These are phyloP conservation scores for Termitomyces sp. DNA, from an alignment of 768 basidiomycete species.

Conservation along the genomic window DNA sequence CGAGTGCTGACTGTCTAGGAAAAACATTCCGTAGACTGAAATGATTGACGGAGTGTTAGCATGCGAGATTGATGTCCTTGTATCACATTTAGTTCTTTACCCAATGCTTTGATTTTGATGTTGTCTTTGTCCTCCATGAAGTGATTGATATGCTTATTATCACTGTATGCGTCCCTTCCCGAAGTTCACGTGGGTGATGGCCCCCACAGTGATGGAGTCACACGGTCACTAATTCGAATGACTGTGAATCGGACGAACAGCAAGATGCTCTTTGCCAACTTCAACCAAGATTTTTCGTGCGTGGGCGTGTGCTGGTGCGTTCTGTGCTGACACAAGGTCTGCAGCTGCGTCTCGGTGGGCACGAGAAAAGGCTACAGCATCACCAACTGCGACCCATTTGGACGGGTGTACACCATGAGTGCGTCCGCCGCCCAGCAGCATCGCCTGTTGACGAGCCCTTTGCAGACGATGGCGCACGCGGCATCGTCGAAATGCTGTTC, in stretches of 20 bases:
- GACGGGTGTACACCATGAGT: constrained; percentile 94
- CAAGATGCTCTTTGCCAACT: constrained; percentile 81
- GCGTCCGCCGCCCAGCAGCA: no score
- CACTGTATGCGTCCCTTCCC: no score
- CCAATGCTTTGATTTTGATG: neutral
- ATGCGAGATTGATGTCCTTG: no score
- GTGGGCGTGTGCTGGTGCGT: constrained; percentile 16
- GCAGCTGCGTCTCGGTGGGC: constrained; percentile 87
- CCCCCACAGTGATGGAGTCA: no score
- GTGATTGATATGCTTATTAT: no score
- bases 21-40: neutral
- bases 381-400: constrained; percentile 97
- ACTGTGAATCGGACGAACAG: constrained; percentile 24
- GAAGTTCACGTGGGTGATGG: no score
- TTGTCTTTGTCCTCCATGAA: no score
- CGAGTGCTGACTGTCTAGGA: neutral
- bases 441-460: neutral
- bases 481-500: constrained; percentile 99
- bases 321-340: neutral
- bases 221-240: no score
- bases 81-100: neutral
- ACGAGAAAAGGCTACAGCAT: constrained; percentile 95
- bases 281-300: constrained; percentile 97
- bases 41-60: neutral
- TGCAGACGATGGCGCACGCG: constrained; percentile 86